These are phyloP conservation scores for Biancaea sappan DNA, from an alignment of 306 rosid genomes.

Conservation along the genomic window DNA sequence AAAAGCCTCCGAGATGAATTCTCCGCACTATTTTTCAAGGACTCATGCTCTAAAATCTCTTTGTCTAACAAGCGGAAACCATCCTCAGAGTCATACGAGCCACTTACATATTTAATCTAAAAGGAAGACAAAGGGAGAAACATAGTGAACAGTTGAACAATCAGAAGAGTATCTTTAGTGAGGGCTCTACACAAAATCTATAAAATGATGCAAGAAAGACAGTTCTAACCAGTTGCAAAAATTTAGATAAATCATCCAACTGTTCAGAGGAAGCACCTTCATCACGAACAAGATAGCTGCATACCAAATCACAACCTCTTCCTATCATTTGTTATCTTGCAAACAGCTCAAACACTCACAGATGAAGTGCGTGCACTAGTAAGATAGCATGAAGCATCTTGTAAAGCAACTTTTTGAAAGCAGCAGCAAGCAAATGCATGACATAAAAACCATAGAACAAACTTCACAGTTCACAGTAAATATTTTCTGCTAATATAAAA, in stretches of 20 bases:
- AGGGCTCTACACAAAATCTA: neutral
- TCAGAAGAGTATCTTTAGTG: neutral
- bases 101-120: slow-evolving; percentile 80
- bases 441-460: neutral
- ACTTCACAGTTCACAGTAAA: neutral
- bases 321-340: neutral
- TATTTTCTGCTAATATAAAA: neutral
- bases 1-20: slow-evolving; percentile 82
- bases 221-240: slow-evolving; percentile 71
- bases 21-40: slow-evolving; percentile 47
- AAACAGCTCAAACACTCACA: neutral
- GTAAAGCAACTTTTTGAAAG: slow-evolving; percentile 10
- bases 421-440: slow-evolving; percentile 12
- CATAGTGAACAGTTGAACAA: neutral
- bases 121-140: slow-evolving; percentile 10
- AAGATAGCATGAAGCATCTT: neutral
- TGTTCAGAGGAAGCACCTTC: slow-evolving; percentile 51
- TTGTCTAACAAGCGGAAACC: slow-evolving; percentile 76
- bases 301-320: slow-evolving; percentile 17
- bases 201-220: slow-evolving; percentile 11
- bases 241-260: slow-evolving; percentile 50
- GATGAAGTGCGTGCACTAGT: neutral
- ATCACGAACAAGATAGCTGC: slow-evolving; percentile 65
- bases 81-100: slow-evolving; percentile 75
- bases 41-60: slow-evolving; percentile 66